A percentile compares a stretch with the other conserved stretches of the same genome.
Evolutionary conservation across 208 protist species (phyloP).

Genomic region (Perkinsela sp.): DNA sequence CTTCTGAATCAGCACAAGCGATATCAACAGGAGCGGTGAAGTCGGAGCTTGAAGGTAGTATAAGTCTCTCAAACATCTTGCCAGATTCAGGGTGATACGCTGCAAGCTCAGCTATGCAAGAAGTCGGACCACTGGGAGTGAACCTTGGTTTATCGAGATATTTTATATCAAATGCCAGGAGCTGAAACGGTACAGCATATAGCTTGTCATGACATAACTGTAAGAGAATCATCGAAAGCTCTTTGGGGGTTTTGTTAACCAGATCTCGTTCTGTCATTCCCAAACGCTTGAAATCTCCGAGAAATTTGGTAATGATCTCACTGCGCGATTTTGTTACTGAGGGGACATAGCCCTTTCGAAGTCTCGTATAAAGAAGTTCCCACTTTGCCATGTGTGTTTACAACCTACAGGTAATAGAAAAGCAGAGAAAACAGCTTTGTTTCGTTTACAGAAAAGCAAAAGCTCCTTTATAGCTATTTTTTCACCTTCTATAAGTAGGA

Average conservation of each 20-base stretch:
- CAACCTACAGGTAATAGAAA: too few relatives aligned
- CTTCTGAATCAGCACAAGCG: slow-evolving; percentile 3
- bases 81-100: slow-evolving; percentile 33
- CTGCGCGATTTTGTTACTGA: background rate
- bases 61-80: slow-evolving; percentile 29
- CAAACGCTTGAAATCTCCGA: background rate
- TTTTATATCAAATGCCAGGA: slow-evolving; percentile 60
- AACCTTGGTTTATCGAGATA: slow-evolving; percentile 52
- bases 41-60: slow-evolving; percentile 10
- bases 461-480: too few relatives aligned
- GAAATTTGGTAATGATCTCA: background rate
- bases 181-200: slow-evolving; percentile 35
- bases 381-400: too few relatives aligned
- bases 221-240: background rate
- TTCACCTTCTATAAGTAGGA: too few relatives aligned
- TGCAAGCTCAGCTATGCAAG: slow-evolving; percentile 56
- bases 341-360: background rate
- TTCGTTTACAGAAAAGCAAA: too few relatives aligned
- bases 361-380: background rate
- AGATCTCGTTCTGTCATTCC: background rate
- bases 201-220: slow-evolving; percentile 9
- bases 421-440: too few relatives aligned
- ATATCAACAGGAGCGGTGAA: background rate
- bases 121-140: slow-evolving; percentile 35
- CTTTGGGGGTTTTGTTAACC: background rate